Conservation (phyloP, 1,284 basidiomycete genomes). For the Ceratorhiza oryzae-sativae region DNA sequence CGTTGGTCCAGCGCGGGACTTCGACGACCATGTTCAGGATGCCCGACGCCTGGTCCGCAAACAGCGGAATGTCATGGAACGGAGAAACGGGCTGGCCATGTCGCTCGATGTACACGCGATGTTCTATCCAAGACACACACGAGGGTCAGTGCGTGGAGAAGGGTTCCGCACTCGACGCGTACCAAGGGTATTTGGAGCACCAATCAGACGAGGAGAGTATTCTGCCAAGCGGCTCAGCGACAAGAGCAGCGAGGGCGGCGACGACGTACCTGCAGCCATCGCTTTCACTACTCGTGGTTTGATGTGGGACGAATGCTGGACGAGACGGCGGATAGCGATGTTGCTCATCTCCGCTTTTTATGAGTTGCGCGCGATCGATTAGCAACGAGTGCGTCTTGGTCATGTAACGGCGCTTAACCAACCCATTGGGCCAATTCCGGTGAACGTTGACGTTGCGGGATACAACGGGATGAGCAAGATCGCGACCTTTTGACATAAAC, state of each 20-base stretch:
- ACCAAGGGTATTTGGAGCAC: constrained; percentile 94
- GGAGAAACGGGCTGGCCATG: constrained; percentile 85
- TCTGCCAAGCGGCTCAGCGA: constrained; percentile 53
- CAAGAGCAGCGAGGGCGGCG: neutral
- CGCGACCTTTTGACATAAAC: neutral
- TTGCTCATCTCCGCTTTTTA: constrained; percentile 29
- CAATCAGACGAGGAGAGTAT: constrained; percentile 79
- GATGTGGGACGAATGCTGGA: constrained; percentile 14
- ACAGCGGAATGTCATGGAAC: constrained; percentile 97
- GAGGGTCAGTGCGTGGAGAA: neutral
- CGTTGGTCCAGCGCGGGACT: constrained; percentile 99
- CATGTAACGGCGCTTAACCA: neutral
- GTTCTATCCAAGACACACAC: constrained; percentile 63
- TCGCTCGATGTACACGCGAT: constrained; percentile 93
- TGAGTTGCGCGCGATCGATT: constrained; percentile 8
- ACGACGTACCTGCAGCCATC: constrained; percentile 7
- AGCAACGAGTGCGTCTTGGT: neutral
- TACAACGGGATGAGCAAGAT: constrained; percentile 9
- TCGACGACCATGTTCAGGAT: constrained; percentile 99
- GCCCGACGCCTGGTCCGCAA: constrained; percentile 90
- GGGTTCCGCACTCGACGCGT: constrained; percentile 44
- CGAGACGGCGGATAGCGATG: constrained; percentile 20
- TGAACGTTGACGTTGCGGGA: neutral
- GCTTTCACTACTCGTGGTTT: neutral
- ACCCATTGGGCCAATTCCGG: neutral